A percentile compares a stretch with the other conserved stretches of the same genome.
phyloP scores from a whole-genome alignment of 202 grass and related monocot genomes.

The Cymbopogon flexuosus region DNA sequence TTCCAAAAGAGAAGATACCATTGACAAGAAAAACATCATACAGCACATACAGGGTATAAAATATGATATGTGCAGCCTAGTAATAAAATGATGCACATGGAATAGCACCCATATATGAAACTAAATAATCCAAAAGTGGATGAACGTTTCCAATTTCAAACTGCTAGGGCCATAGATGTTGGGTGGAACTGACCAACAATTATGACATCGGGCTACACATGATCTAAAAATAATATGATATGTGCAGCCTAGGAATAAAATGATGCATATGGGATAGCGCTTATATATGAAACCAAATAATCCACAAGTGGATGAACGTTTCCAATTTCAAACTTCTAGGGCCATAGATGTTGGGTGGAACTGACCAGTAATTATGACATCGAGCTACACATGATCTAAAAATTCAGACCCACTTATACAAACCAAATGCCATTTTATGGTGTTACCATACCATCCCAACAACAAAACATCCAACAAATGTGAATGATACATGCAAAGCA shows the following conservation, averaged over 20 bases:
- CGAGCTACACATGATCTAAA: neutral
- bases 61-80: conserved; percentile 25
- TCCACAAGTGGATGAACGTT: conserved; percentile 8
- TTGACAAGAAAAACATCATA: conserved; percentile 13
- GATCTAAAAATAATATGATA: neutral
- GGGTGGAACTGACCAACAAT: conserved; percentile 35
- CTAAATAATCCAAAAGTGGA: conserved; percentile 29
- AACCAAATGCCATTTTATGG: neutral
- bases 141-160: conserved; percentile 28
- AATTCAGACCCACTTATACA: neutral
- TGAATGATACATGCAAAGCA: neutral
- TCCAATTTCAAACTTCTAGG: conserved; percentile 22
- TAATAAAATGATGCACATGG: conserved; percentile 35
- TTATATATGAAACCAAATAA: conserved; percentile 31
- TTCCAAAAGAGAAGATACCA: neutral
- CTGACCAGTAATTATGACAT: too few species aligned
- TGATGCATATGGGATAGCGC: conserved; percentile 31
- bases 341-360: neutral
- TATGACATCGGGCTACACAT: conserved; percentile 6
- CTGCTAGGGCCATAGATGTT: neutral
- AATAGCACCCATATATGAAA: conserved; percentile 15
- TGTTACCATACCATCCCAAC: neutral
- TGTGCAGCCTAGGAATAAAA: conserved; percentile 21
- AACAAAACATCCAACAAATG: neutral
- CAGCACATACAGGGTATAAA: neutral